These are phyloP conservation scores for Arbutus unedo DNA, from an alignment of 148 eudicot genomes.

Conservation along the genomic window DNA sequence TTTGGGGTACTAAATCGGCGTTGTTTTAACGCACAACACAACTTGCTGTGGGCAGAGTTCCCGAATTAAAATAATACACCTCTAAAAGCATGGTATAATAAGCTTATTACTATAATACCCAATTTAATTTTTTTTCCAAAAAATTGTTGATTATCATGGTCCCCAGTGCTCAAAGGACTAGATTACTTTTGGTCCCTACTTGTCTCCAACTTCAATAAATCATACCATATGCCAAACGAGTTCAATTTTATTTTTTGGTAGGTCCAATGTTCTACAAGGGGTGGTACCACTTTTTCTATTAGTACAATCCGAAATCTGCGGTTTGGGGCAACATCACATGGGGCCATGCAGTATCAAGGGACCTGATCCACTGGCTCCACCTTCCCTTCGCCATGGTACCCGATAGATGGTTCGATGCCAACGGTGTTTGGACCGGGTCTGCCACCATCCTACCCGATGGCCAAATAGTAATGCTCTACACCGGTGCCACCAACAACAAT, in stretches of 20 bases:
- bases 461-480: conserved; percentile 71
- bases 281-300: conserved; percentile 89
- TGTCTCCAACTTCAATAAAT: background rate
- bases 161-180: too few species aligned
- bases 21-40: too few species aligned
- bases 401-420: conserved; percentile 69
- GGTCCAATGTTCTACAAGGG: conserved; percentile 79
- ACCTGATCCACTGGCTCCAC: conserved; percentile 79
- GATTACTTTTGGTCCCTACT: background rate
- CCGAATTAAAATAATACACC: too few species aligned
- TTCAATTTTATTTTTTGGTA: conserved; percentile 15
- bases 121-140: too few species aligned
- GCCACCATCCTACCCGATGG: conserved; percentile 81
- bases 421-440: conserved; percentile 96
- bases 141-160: too few species aligned
- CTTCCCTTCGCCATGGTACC: conserved; percentile 72
- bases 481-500: conserved; percentile 55
- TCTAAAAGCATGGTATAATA: too few species aligned
- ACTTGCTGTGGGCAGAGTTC: too few species aligned
- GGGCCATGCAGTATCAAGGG: conserved; percentile 88
- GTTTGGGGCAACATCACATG: conserved; percentile 95
- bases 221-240: too few species aligned
- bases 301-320: conserved; percentile 82
- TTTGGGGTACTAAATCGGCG: too few species aligned
- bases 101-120: too few species aligned